Evolutionary conservation across 306 rosid species (phyloP), one percentile per base, ranked within the genome.

Genomic region (Herpetospermum pedunculosum): DNA sequence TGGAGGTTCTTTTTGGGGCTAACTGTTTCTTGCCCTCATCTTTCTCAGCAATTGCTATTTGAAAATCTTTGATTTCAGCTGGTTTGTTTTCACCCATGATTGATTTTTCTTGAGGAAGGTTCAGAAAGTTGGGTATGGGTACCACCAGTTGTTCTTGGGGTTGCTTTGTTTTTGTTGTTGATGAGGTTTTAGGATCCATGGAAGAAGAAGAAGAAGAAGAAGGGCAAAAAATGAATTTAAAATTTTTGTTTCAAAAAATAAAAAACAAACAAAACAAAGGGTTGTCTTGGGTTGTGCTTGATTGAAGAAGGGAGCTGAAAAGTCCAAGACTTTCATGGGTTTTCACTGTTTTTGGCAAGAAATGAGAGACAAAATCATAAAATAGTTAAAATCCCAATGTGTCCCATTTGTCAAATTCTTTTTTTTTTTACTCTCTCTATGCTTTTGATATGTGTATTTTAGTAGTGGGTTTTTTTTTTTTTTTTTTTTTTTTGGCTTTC

Each of bases 171-270:
- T 70, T 8, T 81, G 92, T 88, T 77, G 76, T 38, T 34, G 80
- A 23, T 81, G 92, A 89, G 83, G 83, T 81, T 85, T 93, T 93
- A 93, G 96, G 97, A 93, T 93, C 96, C 97, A 93, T 93, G 13
- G 32, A 54, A 54, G 34, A 53, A 21, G 84, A 87, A 83, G 86
- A 6, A 19, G 70, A 55, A 89, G 83, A 37, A 49, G 37, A 73
- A 73, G 37, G 64, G 53, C 58, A 53, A 44, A 44, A 55, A 55
- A 25, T 52, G 46, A 75, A 60, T 14, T n/a, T n/a, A n/a, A 18
- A n/a, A 16, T 2, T 32, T 29, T 59, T 15, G 18, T 30, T 6
- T 0, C 18, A 49, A 68, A 76, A 21, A 41, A 46, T 6, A n/a
- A 47, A 16, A 34, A 40, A 50, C 9, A 62, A 25, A 41, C 37